Conservation (phyloP, 352 stramenopile genomes). For the Saprolegnia parasitica region DNA sequence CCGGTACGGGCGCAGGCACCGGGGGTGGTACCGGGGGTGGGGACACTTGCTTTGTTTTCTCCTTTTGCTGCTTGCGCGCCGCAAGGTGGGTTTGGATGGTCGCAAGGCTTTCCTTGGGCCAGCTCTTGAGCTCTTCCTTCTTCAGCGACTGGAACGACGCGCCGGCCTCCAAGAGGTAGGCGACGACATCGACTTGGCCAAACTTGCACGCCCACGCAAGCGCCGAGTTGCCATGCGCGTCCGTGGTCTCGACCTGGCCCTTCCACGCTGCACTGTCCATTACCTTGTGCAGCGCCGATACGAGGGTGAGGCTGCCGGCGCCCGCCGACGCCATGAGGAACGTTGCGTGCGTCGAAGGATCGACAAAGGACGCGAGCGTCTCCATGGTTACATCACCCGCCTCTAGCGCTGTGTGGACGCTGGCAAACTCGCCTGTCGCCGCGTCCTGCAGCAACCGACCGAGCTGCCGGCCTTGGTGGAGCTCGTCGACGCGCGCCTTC, state of each 20-base stretch:
- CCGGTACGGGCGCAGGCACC: background rate
- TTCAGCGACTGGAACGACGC: slow-evolving; percentile 26
- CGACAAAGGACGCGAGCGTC: slow-evolving; percentile 9
- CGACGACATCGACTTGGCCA: slow-evolving; percentile 17
- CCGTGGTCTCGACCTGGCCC: background rate
- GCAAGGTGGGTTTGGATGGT: slow-evolving; percentile 15
- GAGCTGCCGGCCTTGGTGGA: slow-evolving; percentile 19
- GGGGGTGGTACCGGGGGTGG: background rate
- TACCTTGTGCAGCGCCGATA: slow-evolving; percentile 9
- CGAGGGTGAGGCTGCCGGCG: slow-evolving; percentile 7
- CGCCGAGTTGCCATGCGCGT: slow-evolving; percentile 20
- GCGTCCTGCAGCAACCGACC: slow-evolving; percentile 14
- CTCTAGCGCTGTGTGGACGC: background rate
- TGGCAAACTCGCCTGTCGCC: slow-evolving; percentile 20
- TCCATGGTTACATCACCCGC: background rate
- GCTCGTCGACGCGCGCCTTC: background rate
- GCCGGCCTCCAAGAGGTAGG: slow-evolving; percentile 11
- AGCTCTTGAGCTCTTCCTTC: slow-evolving; percentile 28
- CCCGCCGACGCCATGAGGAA: slow-evolving; percentile 27
- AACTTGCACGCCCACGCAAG: slow-evolving; percentile 29
- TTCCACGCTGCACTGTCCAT: background rate
- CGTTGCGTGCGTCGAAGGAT: slow-evolving; percentile 18
- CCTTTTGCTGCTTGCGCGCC: background rate
- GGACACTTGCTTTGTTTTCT: background rate
- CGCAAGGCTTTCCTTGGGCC: slow-evolving; percentile 25